These are phyloP conservation scores for Rhizophagus clarus DNA, from an alignment of 192 early-diverging fungal species.

Conservation along the genomic window DNA sequence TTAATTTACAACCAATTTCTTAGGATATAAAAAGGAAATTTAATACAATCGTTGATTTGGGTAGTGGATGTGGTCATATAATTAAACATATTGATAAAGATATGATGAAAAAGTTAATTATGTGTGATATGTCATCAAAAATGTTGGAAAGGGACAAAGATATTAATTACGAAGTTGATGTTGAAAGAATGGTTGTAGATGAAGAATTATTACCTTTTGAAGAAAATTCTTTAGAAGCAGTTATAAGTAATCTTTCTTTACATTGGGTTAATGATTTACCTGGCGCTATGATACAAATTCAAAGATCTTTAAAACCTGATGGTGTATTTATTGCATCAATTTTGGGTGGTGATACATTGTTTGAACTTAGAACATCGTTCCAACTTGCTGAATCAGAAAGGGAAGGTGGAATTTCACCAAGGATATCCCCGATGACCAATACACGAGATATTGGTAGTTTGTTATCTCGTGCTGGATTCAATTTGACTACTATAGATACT, in stretches of 20 bases:
- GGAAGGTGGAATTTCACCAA: conserved; percentile 84
- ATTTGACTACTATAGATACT: conserved; percentile 89
- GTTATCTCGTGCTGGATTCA: conserved; percentile 82
- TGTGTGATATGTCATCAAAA: conserved; percentile 80
- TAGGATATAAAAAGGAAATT: conserved; percentile 91
- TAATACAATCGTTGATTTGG: conserved; percentile 84
- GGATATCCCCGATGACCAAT: conserved; percentile 89
- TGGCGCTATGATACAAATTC: conserved; percentile 82
- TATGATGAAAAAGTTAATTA: conserved; percentile 80
- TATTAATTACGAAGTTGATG: conserved; percentile 64
- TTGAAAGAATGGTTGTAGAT: conserved; percentile 79
- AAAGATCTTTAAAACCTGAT: conserved; percentile 83
- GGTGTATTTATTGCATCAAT: conserved; percentile 92
- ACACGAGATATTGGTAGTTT: conserved; percentile 77
- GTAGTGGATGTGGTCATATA: conserved; percentile 87
- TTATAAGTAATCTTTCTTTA: conserved; percentile 82
- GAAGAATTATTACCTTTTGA: conserved; percentile 84
- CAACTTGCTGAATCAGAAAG: conserved; percentile 93
- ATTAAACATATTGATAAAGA: conserved; percentile 79
- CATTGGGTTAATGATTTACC: conserved; percentile 99
- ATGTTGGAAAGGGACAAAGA: conserved; percentile 59
- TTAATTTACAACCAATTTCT: background rate
- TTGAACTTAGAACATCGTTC: conserved; percentile 89
- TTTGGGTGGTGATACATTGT: conserved; percentile 95
- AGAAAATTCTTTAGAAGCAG: conserved; percentile 83